These are phyloP conservation scores for Euphorbia lathyris DNA, from an alignment of 345 rosid genomes.

Conservation along the genomic window DNA sequence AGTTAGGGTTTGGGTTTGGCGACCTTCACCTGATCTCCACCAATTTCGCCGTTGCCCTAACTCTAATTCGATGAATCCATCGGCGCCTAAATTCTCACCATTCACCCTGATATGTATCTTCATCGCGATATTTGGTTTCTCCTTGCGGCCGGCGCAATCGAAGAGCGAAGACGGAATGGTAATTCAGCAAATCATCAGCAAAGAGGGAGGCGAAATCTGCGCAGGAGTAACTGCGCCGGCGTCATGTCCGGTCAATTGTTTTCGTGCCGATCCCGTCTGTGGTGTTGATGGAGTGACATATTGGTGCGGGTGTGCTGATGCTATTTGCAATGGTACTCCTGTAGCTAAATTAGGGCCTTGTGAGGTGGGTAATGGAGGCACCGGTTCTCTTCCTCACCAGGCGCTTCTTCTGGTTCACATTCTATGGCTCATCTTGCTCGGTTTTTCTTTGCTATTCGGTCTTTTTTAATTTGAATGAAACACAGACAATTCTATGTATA, in stretches of 20 bases:
- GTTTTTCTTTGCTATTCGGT: constrained; percentile 76
- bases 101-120: not conserved
- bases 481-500: not conserved
- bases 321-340: constrained; percentile 57
- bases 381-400: constrained; percentile 76
- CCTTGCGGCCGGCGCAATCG: constrained; percentile 28
- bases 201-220: constrained; percentile 43
- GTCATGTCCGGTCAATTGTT: constrained; percentile 81
- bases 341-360: constrained; percentile 75
- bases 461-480: constrained; percentile 41
- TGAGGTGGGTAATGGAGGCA: constrained; percentile 67
- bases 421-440: constrained; percentile 85
- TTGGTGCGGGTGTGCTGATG: constrained; percentile 96
- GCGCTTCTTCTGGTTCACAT: constrained; percentile 85
- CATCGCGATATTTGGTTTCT: not conserved
- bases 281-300: constrained; percentile 83
- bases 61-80: not conserved
- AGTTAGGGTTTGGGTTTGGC: constrained; percentile 1
- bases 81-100: not conserved
- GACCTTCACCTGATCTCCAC: not conserved
- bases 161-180: constrained; percentile 1
- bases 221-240: constrained; percentile 31
- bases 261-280: constrained; percentile 83
- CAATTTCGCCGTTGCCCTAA: not conserved
- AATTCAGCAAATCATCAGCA: constrained; percentile 35